Evolutionary conservation across 345 rosid genomes (phyloP).

Genomic region (Melastoma malabathricum): DNA sequence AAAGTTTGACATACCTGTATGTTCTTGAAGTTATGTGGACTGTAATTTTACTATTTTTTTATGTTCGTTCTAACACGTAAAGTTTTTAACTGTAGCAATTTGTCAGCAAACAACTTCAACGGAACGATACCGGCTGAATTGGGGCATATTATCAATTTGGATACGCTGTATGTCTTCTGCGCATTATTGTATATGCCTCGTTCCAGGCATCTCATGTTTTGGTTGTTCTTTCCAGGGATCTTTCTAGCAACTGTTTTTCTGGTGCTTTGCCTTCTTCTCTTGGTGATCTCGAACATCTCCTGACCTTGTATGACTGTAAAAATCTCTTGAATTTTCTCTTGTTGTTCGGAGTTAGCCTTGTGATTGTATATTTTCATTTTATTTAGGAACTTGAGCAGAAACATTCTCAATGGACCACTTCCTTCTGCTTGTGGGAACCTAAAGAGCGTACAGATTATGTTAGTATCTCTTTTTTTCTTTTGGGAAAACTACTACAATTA

Average conservation of each 20-base stretch:
- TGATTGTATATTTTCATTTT: not conserved
- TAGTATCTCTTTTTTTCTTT: conserved; percentile 2
- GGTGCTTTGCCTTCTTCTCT: conserved; percentile 66
- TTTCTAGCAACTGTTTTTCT: conserved; percentile 64
- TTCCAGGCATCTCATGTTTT: not conserved
- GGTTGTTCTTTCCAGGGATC: conserved; percentile 41
- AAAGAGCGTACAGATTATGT: conserved; percentile 67
- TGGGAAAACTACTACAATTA: not conserved
- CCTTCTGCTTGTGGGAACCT: conserved; percentile 83
- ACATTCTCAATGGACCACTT: conserved; percentile 43
- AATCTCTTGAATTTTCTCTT: not conserved
- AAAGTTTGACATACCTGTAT: conserved; percentile 87
- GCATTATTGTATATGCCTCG: not conserved
- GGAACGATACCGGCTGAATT: conserved; percentile 65
- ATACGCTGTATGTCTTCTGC: conserved; percentile 47
- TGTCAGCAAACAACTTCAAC: conserved; percentile 59
- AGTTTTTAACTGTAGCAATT: conserved; percentile 35
- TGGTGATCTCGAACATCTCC: conserved; percentile 91
- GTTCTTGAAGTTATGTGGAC: conserved; percentile 5
- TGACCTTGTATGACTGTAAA: conserved; percentile 41
- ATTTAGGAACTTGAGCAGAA: conserved; percentile 61
- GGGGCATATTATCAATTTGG: conserved; percentile 78
- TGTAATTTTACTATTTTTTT: not conserved
- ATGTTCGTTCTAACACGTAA: not conserved
- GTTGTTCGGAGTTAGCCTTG: not conserved